phyloP scores from a whole-genome alignment of 345 rosid species.

The Ailanthus altissimus region DNA sequence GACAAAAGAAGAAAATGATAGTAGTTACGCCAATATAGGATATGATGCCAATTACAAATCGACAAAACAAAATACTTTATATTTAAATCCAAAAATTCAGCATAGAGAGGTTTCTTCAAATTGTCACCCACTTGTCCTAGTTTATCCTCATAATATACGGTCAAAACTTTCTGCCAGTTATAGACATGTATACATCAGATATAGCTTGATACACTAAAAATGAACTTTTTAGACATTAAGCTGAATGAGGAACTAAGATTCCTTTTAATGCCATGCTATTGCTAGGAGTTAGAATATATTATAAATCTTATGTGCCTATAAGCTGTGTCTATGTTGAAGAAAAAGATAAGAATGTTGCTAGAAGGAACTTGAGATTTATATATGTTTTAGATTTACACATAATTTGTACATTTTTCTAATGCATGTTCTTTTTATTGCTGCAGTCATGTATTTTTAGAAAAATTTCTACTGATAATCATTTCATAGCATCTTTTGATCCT shows the following conservation, averaged over 20 bases:
- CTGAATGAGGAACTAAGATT: background rate
- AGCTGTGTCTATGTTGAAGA: background rate
- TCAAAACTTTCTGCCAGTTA: background rate
- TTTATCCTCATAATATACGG: background rate
- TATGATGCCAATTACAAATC: background rate
- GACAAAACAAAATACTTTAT: background rate
- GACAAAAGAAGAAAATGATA: constrained; percentile 8
- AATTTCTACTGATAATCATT: background rate
- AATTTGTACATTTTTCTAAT: constrained; percentile 1
- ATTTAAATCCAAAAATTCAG: background rate
- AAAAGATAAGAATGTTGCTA: background rate
- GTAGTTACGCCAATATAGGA: background rate
- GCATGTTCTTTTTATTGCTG: background rate
- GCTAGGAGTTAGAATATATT: background rate
- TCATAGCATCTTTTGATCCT: background rate
- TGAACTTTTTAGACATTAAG: background rate
- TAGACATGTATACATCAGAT: background rate
- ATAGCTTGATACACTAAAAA: background rate
- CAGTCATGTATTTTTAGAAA: background rate
- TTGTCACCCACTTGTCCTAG: too few relatives aligned
- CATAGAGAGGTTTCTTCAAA: background rate
- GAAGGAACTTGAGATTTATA: background rate
- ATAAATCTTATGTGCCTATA: background rate
- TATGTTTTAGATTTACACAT: background rate
- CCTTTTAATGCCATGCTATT: background rate